Evolutionary conservation across 2,329 filamentous ascomycete genomes (phyloP), one percentile per base, ranked within the genome.

Genomic region (Fonsecaea pugnacius): DNA sequence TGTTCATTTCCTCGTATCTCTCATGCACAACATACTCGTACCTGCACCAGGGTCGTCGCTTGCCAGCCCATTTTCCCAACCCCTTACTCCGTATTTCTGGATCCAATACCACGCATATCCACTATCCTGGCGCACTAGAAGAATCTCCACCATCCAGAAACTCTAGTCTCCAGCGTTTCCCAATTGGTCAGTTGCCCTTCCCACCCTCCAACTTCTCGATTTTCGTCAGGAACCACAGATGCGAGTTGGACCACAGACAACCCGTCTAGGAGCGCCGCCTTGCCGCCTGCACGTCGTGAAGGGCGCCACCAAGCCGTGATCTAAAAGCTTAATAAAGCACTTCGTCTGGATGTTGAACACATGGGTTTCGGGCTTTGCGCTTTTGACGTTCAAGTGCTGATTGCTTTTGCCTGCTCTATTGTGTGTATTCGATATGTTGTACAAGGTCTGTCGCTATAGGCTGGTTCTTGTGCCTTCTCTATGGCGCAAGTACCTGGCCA

Each of bases 91-190:
- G 43, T 50, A 21, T 6, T 6, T 30, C 27, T 40, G 33, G 18
- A 46, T 24, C 57, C 57, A 51, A 40, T 59, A n/a, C 30, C 27
- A 21, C 21, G 12, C 46, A 51, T 40, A 30, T 51, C 57, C 57
- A 59, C 57, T 36, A 33, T 18, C 50, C 46, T 36, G 43, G 30
- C 18, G 57, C 43, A 24, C 35, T 33, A 43, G 30, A 21, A 36
- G 57, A 16, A 52, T 36, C 57, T 38, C 57, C 35, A 50, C 43
- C 40, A 40, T 50, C 55, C 5, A 58, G 55, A 58, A 32, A 58
- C 27, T 58, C 38, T 33, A 43, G 21, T 18, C 40, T 18, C 30
- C 14, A n/a, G 18, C 21, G 40, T 14, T 14, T 21, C 18, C 36
- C 35, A 9, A 58, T 27, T 58, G 55, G 55, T 27, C 16, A 35